phyloP scores from a whole-genome alignment of 2,329 filamentous ascomycete species.

The Sordariomycetes sp. region DNA sequence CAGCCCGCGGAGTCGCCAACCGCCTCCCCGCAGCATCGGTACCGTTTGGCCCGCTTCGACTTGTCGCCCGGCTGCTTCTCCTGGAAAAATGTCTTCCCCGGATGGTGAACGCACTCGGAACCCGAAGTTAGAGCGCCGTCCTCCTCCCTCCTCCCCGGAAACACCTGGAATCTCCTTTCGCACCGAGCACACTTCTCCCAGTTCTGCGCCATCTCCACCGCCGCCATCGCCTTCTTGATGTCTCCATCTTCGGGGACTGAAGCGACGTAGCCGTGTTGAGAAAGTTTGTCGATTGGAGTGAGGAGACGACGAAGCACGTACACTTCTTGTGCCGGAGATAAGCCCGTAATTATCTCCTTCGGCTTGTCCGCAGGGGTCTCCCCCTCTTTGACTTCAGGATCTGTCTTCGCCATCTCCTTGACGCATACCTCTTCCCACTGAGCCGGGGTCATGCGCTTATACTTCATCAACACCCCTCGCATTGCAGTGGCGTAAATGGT shows the following conservation, averaged over 20 bases:
- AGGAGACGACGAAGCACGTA: slow-evolving; percentile 47
- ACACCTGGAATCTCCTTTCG: slow-evolving; percentile 76
- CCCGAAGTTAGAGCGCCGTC: slow-evolving; percentile 67
- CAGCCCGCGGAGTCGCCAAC: slow-evolving; percentile 67
- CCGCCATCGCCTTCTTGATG: slow-evolving; percentile 51
- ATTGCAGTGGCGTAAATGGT: slow-evolving; percentile 72
- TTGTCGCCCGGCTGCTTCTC: slow-evolving; percentile 41
- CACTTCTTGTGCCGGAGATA: slow-evolving; percentile 56
- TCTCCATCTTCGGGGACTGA: slow-evolving; percentile 50
- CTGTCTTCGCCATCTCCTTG: slow-evolving; percentile 20
- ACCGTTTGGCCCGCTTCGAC: slow-evolving; percentile 46
- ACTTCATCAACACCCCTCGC: slow-evolving; percentile 63
- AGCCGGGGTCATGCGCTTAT: slow-evolving; percentile 59
- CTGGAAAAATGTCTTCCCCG: slow-evolving; percentile 54
- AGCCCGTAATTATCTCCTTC: slow-evolving; percentile 52
- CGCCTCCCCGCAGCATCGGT: slow-evolving; percentile 65
- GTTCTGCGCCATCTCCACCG: slow-evolving; percentile 52
- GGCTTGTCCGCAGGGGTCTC: slow-evolving; percentile 4
- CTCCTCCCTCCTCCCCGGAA: slow-evolving; percentile 66
- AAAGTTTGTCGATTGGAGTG: slow-evolving; percentile 51
- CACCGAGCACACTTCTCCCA: slow-evolving; percentile 90
- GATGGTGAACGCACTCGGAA: slow-evolving; percentile 71
- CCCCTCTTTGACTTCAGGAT: not conserved
- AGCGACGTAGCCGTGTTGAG: slow-evolving; percentile 63
- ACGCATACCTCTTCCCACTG: slow-evolving; percentile 44